Evolutionary conservation across 2,329 filamentous ascomycete species (phyloP).

Genomic region (Penicillium sp.): DNA sequence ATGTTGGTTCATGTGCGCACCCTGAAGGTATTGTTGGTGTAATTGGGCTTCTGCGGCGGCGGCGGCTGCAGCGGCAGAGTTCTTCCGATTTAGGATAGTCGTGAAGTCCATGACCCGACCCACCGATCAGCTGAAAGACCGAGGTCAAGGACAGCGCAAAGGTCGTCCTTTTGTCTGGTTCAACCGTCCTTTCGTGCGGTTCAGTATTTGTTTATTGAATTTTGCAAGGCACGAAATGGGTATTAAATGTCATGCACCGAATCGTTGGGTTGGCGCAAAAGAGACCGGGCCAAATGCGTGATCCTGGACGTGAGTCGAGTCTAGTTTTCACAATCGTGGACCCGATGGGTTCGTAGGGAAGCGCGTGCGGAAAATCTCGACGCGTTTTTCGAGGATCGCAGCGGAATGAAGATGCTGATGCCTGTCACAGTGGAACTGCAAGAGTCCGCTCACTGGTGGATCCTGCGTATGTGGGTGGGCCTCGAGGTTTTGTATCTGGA

Average conservation of each 20-base stretch:
- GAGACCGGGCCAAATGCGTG: background rate
- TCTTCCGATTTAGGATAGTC: constrained; percentile 54
- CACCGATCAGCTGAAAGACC: constrained; percentile 32
- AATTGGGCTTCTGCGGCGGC: constrained; percentile 45
- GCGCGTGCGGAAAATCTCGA: background rate
- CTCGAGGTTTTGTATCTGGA: background rate
- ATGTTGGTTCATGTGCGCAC: constrained; percentile 40
- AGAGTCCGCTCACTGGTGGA: background rate
- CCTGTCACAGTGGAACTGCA: constrained; percentile 9
- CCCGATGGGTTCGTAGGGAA: background rate
- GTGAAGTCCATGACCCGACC: constrained; percentile 54
- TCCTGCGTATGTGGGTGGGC: background rate
- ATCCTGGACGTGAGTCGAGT: background rate
- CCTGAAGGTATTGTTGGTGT: constrained; percentile 49
- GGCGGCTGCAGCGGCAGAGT: constrained; percentile 45
- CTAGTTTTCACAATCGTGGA: background rate
- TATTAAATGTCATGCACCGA: background rate
- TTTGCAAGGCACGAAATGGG: background rate
- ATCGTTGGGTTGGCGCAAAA: background rate
- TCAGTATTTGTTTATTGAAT: background rate
- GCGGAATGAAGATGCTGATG: constrained; percentile 6
- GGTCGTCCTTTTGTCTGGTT: constrained; percentile 10
- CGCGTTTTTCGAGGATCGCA: background rate
- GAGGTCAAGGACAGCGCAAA: constrained; percentile 32
- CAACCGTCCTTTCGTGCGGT: background rate